Base-by-base conservation (phyloP, 495 filamentous ascomycete genomes). In the Neurospora discreta region DNA sequence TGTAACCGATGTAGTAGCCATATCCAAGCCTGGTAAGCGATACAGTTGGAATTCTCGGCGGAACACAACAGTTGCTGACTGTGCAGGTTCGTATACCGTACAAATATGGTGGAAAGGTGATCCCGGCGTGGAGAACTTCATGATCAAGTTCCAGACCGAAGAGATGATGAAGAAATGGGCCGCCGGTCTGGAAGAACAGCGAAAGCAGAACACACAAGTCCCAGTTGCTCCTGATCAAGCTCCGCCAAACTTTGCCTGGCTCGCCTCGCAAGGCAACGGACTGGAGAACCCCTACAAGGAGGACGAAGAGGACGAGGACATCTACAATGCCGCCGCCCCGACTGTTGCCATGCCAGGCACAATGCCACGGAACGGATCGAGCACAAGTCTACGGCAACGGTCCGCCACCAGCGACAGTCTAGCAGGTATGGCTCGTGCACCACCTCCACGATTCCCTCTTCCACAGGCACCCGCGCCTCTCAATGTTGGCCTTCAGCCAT, bases 41-140 rank as follows among this genome's bases (percentile, higher is more conserved):
- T 60, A 13, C 18, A 16, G 30, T 23, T n/a, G 13, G 46, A 30
- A 18, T 26, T 68, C 16, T 16, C 33, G 11, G 26, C 43, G 52
- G 44, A n/a, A 71, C 3, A 23, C 5, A 16, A 33, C 30, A 30
- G 7, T 39, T 36, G 36, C 80, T 82, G 44, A 84, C 77, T 23
- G 75, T 39, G 20, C 73, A 95, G 93, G 93, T 60, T 93, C 92
- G 20, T 97, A 98, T 77, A 93, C 92, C 0, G 91, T 97, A 52
- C 95, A 98, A 79, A 98, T 99, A 68, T 98, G 93, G 84, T 99
- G 95, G 95, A 98, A 95, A 78, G 96, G 95, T 6, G 95, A 99
- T 75, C 92, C 94, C 5, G 92, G 93, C 0, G 94, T 98, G 7
- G 95, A 99, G 79, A 97, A 95, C 77, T 99, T 99, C 79, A 89